Evolutionary conservation across 768 basidiomycete genomes (phyloP), one percentile per base, ranked within the genome.

Genomic region (Termitomyces sp.): DNA sequence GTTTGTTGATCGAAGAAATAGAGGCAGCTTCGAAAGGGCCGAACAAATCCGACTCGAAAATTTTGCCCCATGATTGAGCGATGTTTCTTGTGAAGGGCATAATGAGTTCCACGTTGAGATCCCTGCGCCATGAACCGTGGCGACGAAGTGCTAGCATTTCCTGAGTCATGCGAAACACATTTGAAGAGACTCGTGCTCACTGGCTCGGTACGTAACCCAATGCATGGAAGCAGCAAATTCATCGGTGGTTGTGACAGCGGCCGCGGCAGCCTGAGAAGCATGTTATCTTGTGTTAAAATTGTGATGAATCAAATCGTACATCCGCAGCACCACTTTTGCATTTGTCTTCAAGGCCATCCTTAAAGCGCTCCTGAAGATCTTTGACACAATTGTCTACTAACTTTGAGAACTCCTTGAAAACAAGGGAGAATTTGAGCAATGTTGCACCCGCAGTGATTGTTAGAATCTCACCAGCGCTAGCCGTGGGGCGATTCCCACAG

Each of bases 21-120:
- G 77, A 74, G 1, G 74, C 71, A 5, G 66, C 59, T 62, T 84
- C 79, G 60, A 87, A 82, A 7, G 76, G 67, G 1, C 70, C 73
- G 65, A 87, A 85, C 10, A 86, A 71, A 65, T 86, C 82, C 0
- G 80, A 76, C 67, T 87, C 85, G 61, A 86, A 87, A n/a, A 86
- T 75, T 66, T 81, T 76, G 17, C 78, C 75, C 86, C 85, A 87
- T 7, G 81, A 80, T 59, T 74, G 74, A 3, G 85, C 85, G 51
- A 88, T 85, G 62, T 81, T 81, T 46, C 76, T 76, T 1, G 84
- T 86, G 70, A 88, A 83, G 1, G 86, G 86, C 20, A 76, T 77
- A 40, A 82, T 72, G 1, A 88, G 70, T 62, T 86, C 84, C 4
- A 81, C 77, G 63, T 86, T 88, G n/a, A 87, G 73, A 65, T 86